Evolutionary conservation across 2,329 filamentous ascomycete genomes (phyloP), one percentile per base, ranked within the genome.

Genomic region (Calonectria pseudoreteaudii): DNA sequence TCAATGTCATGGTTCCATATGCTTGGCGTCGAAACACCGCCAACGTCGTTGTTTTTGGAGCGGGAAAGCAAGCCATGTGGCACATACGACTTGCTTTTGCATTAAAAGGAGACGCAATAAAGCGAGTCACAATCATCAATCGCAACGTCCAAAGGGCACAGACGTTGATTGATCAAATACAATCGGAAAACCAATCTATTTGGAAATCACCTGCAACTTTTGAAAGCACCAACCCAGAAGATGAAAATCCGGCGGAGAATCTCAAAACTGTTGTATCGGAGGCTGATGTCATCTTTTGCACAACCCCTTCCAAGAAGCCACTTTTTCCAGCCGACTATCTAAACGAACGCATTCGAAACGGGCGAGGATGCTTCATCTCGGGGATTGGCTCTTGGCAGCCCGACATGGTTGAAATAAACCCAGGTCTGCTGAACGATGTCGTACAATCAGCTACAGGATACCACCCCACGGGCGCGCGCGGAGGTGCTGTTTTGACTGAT

Each of bases 51-150:
- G 88, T 94, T 36, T 94, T 94, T 77, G 93, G 93, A 1, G 92
- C 92, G 0, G 93, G 93, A 36, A 91, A 90, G 76, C 92, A 94
- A 83, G 93, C 93, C 0, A 91, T 93, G 79, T 95, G 93, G 93
- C 93, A 94, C 79, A 89, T 93, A 11, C 89, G 92, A 0, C 87
- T 94, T 8, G 91, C 92, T 0, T 83, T 94, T 2, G 85, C 92
- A 3, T 86, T 94, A 0, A 74, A 81, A 4, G 81, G 81, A 0
- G 47, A 66, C 0, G 79, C 81, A 18, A 78, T 85, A 4, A 69
- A 70, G 1, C 70, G 30, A 2, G 74, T 85, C 11, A 83, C 78
- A 0, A 50, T 85, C 0, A 81, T 84, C 0, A 84, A 85, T n/a
- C 77, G 81, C 0, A 80, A 81, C 0, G 36, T 68, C 0, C 50